A percentile compares a stretch with the other conserved stretches of the same genome.
Evolutionary conservation across 495 filamentous ascomycete species (phyloP).

Genomic region (Penicillium subrubescens): DNA sequence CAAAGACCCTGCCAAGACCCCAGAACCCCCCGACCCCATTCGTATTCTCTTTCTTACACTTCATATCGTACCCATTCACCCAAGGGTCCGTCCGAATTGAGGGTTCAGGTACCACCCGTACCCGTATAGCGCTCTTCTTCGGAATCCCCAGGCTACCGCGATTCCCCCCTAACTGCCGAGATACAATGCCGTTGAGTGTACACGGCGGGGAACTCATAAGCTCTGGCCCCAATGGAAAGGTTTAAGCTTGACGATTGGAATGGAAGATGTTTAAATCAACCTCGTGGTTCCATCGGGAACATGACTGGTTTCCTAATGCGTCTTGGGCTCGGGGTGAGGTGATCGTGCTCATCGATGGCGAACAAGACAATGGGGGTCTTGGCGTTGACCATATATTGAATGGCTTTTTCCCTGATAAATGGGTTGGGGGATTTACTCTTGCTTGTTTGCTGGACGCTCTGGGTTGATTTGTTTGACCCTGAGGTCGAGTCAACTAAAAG

Average conservation of each 20-base stretch:
- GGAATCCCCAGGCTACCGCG: neutral
- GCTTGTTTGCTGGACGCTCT: neutral
- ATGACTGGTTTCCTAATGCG: constrained; percentile 11
- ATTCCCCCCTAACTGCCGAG: constrained; percentile 32
- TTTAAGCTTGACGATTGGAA: constrained; percentile 29
- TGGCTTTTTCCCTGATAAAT: constrained; percentile 1
- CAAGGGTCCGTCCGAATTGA: neutral
- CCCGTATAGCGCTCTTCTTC: neutral
- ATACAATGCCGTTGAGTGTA: constrained; percentile 29
- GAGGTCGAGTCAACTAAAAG: neutral
- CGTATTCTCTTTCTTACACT: constrained; percentile 17
- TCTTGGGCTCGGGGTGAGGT: constrained; percentile 35
- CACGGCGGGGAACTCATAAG: constrained; percentile 14
- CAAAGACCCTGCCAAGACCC: constrained; percentile 21
- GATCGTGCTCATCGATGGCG: constrained; percentile 41
- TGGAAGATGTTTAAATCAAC: constrained; percentile 21
- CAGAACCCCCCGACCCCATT: neutral
- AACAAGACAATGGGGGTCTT: constrained; percentile 35
- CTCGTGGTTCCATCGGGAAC: constrained; percentile 12
- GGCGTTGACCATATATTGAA: constrained; percentile 32
- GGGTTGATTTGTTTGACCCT: neutral
- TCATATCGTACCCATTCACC: neutral
- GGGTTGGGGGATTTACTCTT: neutral
- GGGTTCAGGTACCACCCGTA: neutral
- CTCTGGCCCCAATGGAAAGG: constrained; percentile 5